Evolutionary conservation across 2,329 filamentous ascomycete genomes (phyloP), one percentile per base, ranked within the genome.

Genomic region (Ciborinia camelliae): DNA sequence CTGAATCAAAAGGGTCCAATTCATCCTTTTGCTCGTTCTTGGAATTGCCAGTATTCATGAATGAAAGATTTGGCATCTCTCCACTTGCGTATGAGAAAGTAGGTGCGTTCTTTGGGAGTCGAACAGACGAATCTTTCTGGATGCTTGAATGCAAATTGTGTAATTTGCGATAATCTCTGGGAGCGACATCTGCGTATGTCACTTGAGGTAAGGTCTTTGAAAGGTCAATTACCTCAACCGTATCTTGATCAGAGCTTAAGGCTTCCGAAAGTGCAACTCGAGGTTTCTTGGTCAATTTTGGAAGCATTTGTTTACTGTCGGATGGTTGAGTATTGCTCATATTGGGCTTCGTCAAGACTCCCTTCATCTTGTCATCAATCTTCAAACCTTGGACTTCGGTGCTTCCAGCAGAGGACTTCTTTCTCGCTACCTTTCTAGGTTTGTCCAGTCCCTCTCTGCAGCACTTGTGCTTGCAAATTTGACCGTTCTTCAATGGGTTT

Each of bases 381-480:
- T 52, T 39, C 23, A 23, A n/a, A n/a, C 12, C 23, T 39, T 61
- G 58, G 26, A 20, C 12, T 20, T 26, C 32, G 12, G 63, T 35
- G 26, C 4, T 59, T 14, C 12, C 41, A 7, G 30, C 28, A 1
- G 18, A 28, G 26, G 58, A 61, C 54, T 70, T 65, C 65, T 70
- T 66, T 53, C 70, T 64, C 50, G 63, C 65, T 26, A 61, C 2
- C 39, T 68, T 74, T 23, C 66, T 67, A 51, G 85, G 87, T 67
- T 86, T 90, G 43, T 90, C 85, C 23, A 90, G 73, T 0, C 90
- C 90, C 66, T 90, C 86, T 30, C 82, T 82, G 71, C 90, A 94
- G 71, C 90, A 94, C 43, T 83, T 76, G 71, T 94, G 90, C 69
- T 86, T 90, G 75, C 90, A 93, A 41, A 64, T 68, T 41, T 76